Conservation (phyloP, 441 rosid genomes). For the Metrosideros polymorpha region DNA sequence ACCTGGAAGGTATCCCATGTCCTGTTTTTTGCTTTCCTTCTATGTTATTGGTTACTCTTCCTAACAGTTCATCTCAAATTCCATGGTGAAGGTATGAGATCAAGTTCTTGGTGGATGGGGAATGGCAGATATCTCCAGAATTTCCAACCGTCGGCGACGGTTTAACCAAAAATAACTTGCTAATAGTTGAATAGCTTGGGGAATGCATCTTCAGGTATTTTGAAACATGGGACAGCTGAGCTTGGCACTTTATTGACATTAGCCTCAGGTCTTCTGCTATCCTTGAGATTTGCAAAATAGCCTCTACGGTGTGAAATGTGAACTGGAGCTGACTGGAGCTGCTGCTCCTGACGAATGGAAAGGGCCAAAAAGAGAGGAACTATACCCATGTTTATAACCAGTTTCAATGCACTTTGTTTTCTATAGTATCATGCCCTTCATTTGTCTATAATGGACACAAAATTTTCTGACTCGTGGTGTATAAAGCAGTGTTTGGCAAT, state of each 20-base stretch:
- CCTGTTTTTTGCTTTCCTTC: neutral
- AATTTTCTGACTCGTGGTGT: neutral
- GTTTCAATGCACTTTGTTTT: neutral
- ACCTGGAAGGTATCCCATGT: conserved; percentile 57
- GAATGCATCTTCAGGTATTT: neutral
- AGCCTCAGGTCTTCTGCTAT: neutral
- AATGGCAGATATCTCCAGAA: conserved; percentile 74
- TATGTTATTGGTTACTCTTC: neutral
- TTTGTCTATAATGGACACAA: neutral
- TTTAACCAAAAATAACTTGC: conserved; percentile 52
- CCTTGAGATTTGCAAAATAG: neutral
- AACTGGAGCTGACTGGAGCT: neutral
- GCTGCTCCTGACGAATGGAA: neutral
- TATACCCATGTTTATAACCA: neutral
- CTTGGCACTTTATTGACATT: neutral
- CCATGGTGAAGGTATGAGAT: conserved; percentile 58
- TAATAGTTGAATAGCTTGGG: conserved; percentile 43
- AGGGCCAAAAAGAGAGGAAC: neutral
- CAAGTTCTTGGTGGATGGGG: conserved; percentile 88
- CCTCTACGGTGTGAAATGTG: neutral
- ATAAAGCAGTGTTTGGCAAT: no score
- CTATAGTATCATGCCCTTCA: neutral
- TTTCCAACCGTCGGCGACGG: conserved; percentile 69
- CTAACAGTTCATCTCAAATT: neutral
- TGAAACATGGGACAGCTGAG: neutral